A percentile compares a stretch with the other conserved stretches of the same genome.
These are phyloP conservation scores for Diplodia scrobiculata DNA, from an alignment of 2,329 filamentous ascomycete genomes.

Conservation along the genomic window DNA sequence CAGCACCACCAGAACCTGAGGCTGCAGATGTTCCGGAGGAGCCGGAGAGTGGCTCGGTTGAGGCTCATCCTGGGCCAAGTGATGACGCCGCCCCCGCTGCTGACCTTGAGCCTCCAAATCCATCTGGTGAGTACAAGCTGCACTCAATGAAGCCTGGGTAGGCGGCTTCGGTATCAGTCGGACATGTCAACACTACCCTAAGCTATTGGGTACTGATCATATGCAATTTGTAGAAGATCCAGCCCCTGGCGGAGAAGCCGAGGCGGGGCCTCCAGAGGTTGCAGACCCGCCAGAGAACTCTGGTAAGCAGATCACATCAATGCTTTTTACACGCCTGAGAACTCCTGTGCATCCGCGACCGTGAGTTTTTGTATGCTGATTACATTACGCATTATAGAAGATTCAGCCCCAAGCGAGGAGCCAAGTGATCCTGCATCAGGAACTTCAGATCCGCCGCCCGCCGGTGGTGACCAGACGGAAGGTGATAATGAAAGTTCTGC, in stretches of 20 bases:
- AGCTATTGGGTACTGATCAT: not conserved
- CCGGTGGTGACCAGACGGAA: not conserved
- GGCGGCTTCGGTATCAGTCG: not conserved
- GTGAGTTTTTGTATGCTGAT: not conserved
- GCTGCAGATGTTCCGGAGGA: not conserved
- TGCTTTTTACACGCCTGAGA: not conserved
- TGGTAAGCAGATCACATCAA: not conserved
- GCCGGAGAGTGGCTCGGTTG: not conserved
- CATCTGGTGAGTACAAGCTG: not conserved
- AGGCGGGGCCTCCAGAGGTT: not conserved
- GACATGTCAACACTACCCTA: not conserved
- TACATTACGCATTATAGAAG: not conserved
- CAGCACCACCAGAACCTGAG: conserved; percentile 5
- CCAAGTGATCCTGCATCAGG: not conserved
- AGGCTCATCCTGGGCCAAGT: not conserved
- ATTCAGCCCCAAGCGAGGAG: not conserved
- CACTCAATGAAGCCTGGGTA: not conserved
- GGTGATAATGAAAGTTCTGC: not conserved
- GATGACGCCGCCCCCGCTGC: not conserved
- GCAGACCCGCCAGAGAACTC: not conserved
- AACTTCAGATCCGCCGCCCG: not conserved
- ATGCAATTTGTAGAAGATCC: not conserved
- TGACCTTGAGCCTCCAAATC: not conserved
- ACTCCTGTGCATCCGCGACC: not conserved
- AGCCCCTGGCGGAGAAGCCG: not conserved